Evolutionary conservation across 192 early-diverging fungal species (phyloP), one percentile per base, ranked within the genome.

Genomic region (Backusella luteola): DNA sequence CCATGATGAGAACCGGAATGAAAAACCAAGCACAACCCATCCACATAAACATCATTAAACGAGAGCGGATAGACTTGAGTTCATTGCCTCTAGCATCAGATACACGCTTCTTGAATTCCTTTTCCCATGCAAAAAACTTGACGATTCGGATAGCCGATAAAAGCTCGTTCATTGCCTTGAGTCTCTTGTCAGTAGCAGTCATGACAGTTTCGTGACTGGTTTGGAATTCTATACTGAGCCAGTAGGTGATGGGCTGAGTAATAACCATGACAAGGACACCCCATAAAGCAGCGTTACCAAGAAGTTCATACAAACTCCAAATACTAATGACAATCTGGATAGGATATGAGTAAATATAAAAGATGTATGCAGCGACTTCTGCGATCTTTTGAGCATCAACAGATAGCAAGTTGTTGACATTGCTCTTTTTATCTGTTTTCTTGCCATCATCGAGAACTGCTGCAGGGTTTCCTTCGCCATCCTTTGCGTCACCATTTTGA

Each of bases 121-220:
- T 73, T 81, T 95, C 91, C 94, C 94, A 96, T 34, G 91, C 93
- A 84, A 95, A 95, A 73, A 98, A 90, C 80, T 99, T 99, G 72
- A 99, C 91, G 32, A 98, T 94, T 23, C 95, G 89, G 49, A 99
- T 97, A 44, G 95, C 96, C 77, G 91, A 87, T 59, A 97, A 84
- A 74, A 95, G 85, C 81, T 99, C 96, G 49, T 94, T 97, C 63
- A 94, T 89, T 75, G 90, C 85, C 21, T 90, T 89, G 42, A 98
- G 84, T 23, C 96, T 89, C 77, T 93, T 90, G 81, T 98, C 96
- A 66, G 86, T 90, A 34, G 84, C 81, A n/a, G 74, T 41, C 88
- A 90, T 88, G 53, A 91, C 85, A 5, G 82, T 67, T 75, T 79
- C 91, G 66, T 86, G 77, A 1, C 41, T 71, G 17, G 56, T 67